Conservation (phyloP, 768 basidiomycete species). For the Calvatia gigantea region DNA sequence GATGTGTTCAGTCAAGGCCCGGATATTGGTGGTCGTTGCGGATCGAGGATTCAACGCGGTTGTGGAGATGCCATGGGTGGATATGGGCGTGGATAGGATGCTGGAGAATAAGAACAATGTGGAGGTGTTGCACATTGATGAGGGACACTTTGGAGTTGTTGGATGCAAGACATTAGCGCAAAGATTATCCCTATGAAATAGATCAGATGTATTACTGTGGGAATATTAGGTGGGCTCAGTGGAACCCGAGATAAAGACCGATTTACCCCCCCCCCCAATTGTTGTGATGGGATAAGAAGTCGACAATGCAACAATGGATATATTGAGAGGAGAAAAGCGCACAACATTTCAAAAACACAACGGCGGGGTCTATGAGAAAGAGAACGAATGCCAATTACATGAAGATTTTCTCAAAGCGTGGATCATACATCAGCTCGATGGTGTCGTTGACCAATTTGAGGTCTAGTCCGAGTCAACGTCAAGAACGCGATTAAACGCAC, state of each 20-base stretch:
- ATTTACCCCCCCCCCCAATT: no score
- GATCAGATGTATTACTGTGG: neutral
- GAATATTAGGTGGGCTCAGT: no score
- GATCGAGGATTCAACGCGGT: neutral
- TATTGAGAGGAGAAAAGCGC: neutral
- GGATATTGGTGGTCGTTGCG: neutral
- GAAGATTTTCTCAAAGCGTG: slow-evolving; percentile 33
- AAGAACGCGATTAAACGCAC: neutral
- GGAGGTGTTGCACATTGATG: slow-evolving; percentile 1
- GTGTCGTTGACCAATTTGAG: slow-evolving; percentile 60
- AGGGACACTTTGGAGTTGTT: neutral
- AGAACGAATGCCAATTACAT: neutral
- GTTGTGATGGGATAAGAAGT: no score
- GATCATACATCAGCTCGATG: slow-evolving; percentile 58
- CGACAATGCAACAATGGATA: no score
- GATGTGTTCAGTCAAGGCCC: neutral
- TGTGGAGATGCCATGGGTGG: neutral
- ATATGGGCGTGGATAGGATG: neutral
- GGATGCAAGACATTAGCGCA: neutral
- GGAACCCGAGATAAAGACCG: no score
- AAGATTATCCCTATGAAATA: neutral
- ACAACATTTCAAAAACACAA: neutral
- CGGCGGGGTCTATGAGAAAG: no score
- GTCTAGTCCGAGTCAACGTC: slow-evolving; percentile 30
- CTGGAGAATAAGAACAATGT: neutral